Evolutionary conservation across 306 rosid genomes (phyloP).

Genomic region (Bauhinia variegata): DNA sequence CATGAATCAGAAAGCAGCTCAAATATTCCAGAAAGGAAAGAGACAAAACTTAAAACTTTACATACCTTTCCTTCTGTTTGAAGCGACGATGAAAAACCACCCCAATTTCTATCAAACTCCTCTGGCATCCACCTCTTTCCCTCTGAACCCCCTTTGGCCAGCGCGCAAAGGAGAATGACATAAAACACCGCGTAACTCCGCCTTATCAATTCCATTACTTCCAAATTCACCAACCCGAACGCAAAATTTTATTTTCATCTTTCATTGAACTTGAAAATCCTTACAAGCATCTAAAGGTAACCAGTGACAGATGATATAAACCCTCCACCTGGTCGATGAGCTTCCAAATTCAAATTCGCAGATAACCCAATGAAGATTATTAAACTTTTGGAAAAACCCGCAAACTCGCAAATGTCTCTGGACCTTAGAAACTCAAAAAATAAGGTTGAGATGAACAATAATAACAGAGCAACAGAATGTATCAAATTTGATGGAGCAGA

Average conservation of each 20-base stretch:
- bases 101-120: conserved; percentile 32
- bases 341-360: conserved; percentile 39
- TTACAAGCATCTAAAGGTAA: conserved; percentile 24
- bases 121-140: conserved; percentile 53
- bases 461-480: conserved; percentile 5
- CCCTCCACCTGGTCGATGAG: conserved; percentile 15
- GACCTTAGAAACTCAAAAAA: conserved; percentile 36
- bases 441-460: conserved; percentile 29
- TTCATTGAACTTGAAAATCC: conserved; percentile 52
- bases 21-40: conserved; percentile 1
- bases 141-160: conserved; percentile 66
- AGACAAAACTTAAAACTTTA: neutral
- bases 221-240: conserved; percentile 41
- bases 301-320: neutral
- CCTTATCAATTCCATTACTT: conserved; percentile 65
- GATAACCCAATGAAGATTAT: conserved; percentile 4
- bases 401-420: conserved; percentile 21
- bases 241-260: conserved; percentile 58
- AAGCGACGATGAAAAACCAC: conserved; percentile 12
- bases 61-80: conserved; percentile 53
- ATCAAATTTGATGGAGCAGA: neutral
- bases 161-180: conserved; percentile 67
- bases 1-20: neutral
- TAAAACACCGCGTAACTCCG: conserved; percentile 54
- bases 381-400: conserved; percentile 31